phyloP scores from a whole-genome alignment of 2,329 filamentous ascomycete species.

The Amesomyces nigricolor region DNA sequence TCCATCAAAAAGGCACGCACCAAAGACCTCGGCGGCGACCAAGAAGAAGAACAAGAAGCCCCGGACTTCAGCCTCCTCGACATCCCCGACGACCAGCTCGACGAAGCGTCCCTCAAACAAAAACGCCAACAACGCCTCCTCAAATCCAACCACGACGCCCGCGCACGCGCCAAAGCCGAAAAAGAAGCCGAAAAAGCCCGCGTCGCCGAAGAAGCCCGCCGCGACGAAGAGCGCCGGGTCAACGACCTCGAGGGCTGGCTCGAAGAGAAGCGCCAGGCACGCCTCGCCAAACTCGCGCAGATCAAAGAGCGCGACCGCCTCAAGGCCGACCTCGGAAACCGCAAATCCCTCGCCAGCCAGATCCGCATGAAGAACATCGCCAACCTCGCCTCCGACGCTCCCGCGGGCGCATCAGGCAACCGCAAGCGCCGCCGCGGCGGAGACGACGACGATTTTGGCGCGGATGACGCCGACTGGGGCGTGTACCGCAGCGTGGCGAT shows the following conservation, averaged over 20 bases:
- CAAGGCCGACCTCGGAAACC: constrained; percentile 91
- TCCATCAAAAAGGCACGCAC: constrained; percentile 84
- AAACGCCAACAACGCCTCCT: constrained; percentile 89
- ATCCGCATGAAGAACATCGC: constrained; percentile 98
- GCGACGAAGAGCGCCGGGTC: constrained; percentile 77
- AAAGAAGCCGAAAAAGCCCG: constrained; percentile 90
- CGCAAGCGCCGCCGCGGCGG: constrained; percentile 81
- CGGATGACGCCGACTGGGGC: constrained; percentile 96
- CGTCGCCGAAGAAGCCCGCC: constrained; percentile 72
- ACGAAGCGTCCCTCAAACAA: constrained; percentile 84
- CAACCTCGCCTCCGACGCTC: constrained; percentile 86
- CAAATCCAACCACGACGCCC: constrained; percentile 91
- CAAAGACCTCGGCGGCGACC: constrained; percentile 81
- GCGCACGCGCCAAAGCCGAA: constrained; percentile 88
- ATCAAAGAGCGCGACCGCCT: constrained; percentile 92
- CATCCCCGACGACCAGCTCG: constrained; percentile 82
- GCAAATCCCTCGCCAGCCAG: constrained; percentile 91
- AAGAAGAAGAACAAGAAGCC: constrained; percentile 73
- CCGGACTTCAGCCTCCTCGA: constrained; percentile 87
- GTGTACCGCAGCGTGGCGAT: constrained; percentile 91
- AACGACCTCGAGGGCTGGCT: constrained; percentile 85
- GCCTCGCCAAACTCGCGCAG: constrained; percentile 64
- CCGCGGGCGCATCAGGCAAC: constrained; percentile 40
- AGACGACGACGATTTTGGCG: constrained; percentile 94
- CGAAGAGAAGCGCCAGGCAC: constrained; percentile 69